Evolutionary conservation across 1,284 basidiomycete species (phyloP), one percentile per base, ranked within the genome.

Genomic region (Spongiforma sp.): DNA sequence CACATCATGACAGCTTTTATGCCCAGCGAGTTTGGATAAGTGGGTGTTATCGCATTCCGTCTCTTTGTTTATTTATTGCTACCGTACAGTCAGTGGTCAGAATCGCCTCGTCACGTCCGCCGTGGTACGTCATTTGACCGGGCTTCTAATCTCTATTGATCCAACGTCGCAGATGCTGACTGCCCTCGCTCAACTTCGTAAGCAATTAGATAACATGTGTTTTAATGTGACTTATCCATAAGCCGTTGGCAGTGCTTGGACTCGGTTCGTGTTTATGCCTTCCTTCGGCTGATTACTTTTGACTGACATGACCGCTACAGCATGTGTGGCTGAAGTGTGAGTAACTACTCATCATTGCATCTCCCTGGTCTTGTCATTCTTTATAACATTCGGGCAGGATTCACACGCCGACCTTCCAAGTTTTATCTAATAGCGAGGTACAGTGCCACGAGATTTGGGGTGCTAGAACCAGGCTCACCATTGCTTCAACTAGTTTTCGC

Each of bases 11-110:
- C 46, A 74, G 74, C 53, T 73, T 73, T 50, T 73, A 73, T 26
- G 63, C 62, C 33, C 74, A 73, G 37, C 71, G 74, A 37, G 64
- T 73, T 5, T 73, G 72, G 72, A 73, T 75, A 70, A 73, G 71
- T 72, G 56, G 56, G 72, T 59, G 7, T 12, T 24, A 32, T 48
- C 2, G 9, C 10, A 5, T 10, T 26, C 33, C 37, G n/a, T n/a
- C 3, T 26, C n/a, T 24, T 36, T 11, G 2, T 55, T 12, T 26
- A 1, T 12, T 26, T 32, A 67, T 17, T 24, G 28, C 19, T 33
- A n/a, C 21, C 6, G 30, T 39, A 26, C 26, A 75, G 74, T 73
- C 50, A 74, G 72, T 9, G 65, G 59, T 36, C 43, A 21, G 19
- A 73, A 74, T 55, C 61, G 63, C 24, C 5, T 64, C 14, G 9